Evolutionary conservation across 2,329 filamentous ascomycete species (phyloP).

Genomic region (Fusarium chlamydosporum): DNA sequence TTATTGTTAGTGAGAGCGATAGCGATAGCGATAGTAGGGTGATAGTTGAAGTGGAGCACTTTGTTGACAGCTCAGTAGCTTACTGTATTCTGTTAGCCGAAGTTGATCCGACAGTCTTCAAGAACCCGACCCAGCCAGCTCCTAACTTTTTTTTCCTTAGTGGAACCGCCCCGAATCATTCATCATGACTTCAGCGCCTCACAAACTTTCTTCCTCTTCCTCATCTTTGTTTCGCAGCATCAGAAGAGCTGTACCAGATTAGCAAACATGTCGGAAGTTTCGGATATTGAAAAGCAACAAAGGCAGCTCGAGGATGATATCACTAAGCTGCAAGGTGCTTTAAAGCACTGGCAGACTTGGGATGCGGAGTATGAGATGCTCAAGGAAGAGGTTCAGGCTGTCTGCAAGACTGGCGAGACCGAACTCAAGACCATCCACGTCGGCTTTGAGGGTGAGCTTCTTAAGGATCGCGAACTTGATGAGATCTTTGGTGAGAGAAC

Average conservation of each 20-base stretch:
- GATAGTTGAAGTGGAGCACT: slow-evolving; percentile 1
- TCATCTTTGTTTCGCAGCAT: slow-evolving; percentile 16
- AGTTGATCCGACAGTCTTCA: slow-evolving; percentile 43
- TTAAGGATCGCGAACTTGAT: slow-evolving; percentile 70
- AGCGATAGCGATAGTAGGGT: too few species aligned
- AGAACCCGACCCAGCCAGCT: slow-evolving; percentile 10
- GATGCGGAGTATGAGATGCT: slow-evolving; percentile 93
- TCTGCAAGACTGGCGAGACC: slow-evolving; percentile 61
- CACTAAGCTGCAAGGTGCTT: slow-evolving; percentile 75
- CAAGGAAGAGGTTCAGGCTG: slow-evolving; percentile 80
- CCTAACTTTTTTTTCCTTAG: slow-evolving; percentile 31
- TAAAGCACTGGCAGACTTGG: slow-evolving; percentile 91
- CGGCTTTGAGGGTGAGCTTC: slow-evolving; percentile 72
- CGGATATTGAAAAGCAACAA: slow-evolving; percentile 81
- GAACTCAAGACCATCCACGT: slow-evolving; percentile 71
- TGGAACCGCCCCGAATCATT: slow-evolving; percentile 24
- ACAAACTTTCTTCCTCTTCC: slow-evolving; percentile 28
- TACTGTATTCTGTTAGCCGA: slow-evolving; percentile 40
- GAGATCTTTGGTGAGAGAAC: slow-evolving; percentile 59
- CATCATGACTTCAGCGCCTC: slow-evolving; percentile 31
- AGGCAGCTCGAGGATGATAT: slow-evolving; percentile 82
- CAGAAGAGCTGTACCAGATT: slow-evolving; percentile 24
- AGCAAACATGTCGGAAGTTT: slow-evolving; percentile 64
- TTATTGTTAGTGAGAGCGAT: too few species aligned
- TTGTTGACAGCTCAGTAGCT: neutral